Base-by-base conservation (phyloP, 169 alveolate genomes). In the Eimeria sp. region DNA sequence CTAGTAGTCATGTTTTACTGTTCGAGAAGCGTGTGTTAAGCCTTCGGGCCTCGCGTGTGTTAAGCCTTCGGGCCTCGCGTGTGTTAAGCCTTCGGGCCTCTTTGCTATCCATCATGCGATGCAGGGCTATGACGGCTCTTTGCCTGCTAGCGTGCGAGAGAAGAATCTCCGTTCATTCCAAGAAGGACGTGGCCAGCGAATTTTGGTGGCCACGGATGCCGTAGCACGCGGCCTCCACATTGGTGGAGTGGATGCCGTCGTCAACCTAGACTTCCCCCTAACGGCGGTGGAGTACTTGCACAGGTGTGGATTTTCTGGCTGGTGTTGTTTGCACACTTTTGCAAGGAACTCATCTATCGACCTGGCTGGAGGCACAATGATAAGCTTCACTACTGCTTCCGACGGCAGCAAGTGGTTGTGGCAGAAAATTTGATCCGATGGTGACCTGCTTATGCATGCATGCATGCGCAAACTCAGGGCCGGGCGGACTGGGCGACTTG, bases 401-500 rank as follows among this genome's bases (percentile, higher is more conserved):
- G 88, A 54, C 52, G 4, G 49, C 78, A 56, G 46, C 56, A 16
- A 27, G 89, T 16, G 20, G 4, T 16, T 23, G 77, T 64, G 77
- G 6, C 25, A 46, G 18, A 6, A 33, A 2, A 20, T 30, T 30
- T 30, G 49, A 37, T 0, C 27, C 46, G 71, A 27, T 10, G 27
- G 66, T 78, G 46, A 49, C 18, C 46, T 52, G 66, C 49, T 37
- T 60, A 54, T 27, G 58, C 9, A 11, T 16, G 46, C 25, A 23
- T 62, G 94, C 49, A 68, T 66, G 40, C 37, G 83, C 60, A 71
- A 98, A 43, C 99, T 98, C 91, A 97, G 99, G 98, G 98, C 98
- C 27, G 99, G 99, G 68, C 98, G 99, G 91, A 99, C 99, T 85
- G 99, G 99, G 16, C 97, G 99, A 76, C 98, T 97, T 93, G 98